Evolutionary conservation across 805 yeast genomes (phyloP).

Genomic region (Saccharomycopsis babjevae): DNA sequence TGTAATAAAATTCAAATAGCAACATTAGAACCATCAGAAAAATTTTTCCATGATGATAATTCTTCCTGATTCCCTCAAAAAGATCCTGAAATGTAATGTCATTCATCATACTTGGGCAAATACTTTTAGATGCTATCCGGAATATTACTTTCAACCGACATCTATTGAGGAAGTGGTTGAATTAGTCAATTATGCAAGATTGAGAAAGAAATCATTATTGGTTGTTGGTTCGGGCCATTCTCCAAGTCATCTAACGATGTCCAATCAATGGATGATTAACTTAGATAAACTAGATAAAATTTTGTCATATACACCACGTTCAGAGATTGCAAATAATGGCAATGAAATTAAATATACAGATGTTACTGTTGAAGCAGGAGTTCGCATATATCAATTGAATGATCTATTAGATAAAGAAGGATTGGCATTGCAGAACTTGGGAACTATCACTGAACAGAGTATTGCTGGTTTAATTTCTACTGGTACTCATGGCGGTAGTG

Average conservation of each 20-base stretch:
- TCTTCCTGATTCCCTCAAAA: conserved; percentile 5
- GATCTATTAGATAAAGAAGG: conserved; percentile 50
- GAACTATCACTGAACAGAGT: conserved; percentile 89
- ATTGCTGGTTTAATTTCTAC: conserved; percentile 94
- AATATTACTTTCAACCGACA: conserved; percentile 68
- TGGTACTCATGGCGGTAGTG: conserved; percentile 95
- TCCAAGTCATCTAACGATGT: conserved; percentile 85
- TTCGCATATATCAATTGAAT: conserved; percentile 66
- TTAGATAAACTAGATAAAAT: conserved; percentile 66
- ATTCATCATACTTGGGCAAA: conserved; percentile 81
- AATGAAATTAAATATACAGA: conserved; percentile 65
- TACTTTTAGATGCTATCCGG: conserved; percentile 71
- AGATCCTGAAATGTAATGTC: background rate
- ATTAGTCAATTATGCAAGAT: conserved; percentile 57
- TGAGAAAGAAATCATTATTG: conserved; percentile 53
- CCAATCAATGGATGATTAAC: conserved; percentile 79
- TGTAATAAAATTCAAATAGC: too few species aligned
- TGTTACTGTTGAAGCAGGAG: conserved; percentile 91
- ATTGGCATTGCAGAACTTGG: conserved; percentile 80
- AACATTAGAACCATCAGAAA: background rate
- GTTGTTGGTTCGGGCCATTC: conserved; percentile 93
- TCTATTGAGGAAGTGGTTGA: conserved; percentile 55
- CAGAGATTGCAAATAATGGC: background rate
- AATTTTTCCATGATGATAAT: background rate
- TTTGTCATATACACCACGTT: conserved; percentile 32